Conservation (phyloP, 805 yeast species). For the Ogataea methanolica region DNA sequence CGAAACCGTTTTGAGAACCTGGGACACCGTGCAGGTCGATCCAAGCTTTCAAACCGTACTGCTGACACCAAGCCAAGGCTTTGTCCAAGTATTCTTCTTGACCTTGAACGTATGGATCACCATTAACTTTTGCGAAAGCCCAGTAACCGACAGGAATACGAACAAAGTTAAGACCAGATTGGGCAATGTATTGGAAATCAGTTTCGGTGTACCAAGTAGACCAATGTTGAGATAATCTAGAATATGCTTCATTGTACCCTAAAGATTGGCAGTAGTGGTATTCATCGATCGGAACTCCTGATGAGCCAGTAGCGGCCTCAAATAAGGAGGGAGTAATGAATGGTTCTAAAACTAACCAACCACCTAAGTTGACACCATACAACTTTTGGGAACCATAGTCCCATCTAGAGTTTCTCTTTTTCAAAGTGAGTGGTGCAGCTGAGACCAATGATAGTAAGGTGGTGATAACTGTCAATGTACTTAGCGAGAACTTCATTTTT, state of each 20-base stretch:
- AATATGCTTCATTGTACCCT: slow-evolving; percentile 55
- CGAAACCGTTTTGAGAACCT: slow-evolving; percentile 95
- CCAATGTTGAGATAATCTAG: slow-evolving; percentile 69
- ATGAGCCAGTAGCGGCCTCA: slow-evolving; percentile 37
- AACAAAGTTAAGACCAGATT: slow-evolving; percentile 72
- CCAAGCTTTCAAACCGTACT: slow-evolving; percentile 70
- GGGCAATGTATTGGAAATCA: slow-evolving; percentile 59
- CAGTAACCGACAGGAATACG: slow-evolving; percentile 94
- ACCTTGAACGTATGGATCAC: slow-evolving; percentile 87
- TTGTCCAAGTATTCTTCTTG: slow-evolving; percentile 67
- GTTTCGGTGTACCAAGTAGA: slow-evolving; percentile 64
- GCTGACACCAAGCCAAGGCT: slow-evolving; percentile 73
- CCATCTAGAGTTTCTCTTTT: slow-evolving; percentile 29
- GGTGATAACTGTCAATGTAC: neutral
- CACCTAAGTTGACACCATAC: slow-evolving; percentile 79
- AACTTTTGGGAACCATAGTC: slow-evolving; percentile 25
- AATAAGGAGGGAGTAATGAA: slow-evolving; percentile 80
- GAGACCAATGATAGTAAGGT: slow-evolving; percentile 5
- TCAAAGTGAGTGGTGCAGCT: slow-evolving; percentile 24
- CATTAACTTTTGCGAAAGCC: slow-evolving; percentile 63
- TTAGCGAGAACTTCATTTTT: slow-evolving; percentile 12
- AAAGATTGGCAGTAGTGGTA: slow-evolving; percentile 57
- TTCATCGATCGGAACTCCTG: slow-evolving; percentile 73
- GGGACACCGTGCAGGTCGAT: slow-evolving; percentile 95
- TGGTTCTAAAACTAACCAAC: slow-evolving; percentile 88